Evolutionary conservation across 2,329 filamentous ascomycete species (phyloP).

Genomic region (Periconia sp.): DNA sequence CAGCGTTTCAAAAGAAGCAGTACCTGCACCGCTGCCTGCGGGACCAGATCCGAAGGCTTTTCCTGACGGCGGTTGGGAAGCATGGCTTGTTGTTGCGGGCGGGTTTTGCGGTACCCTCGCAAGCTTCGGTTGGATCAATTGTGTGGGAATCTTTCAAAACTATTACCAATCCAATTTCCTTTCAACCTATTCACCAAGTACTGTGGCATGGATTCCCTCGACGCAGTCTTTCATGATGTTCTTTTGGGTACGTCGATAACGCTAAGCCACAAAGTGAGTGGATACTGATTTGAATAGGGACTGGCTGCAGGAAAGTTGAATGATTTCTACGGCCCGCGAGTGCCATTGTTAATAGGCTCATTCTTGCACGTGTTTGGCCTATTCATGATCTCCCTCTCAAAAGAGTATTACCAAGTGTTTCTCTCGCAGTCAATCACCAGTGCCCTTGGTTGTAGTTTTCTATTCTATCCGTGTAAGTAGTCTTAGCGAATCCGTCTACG

Average conservation of each 20-base stretch:
- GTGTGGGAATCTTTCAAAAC: conserved; percentile 38
- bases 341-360: conserved; percentile 36
- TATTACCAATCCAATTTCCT: conserved; percentile 43
- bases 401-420: conserved; percentile 53
- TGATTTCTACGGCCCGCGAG: conserved; percentile 8
- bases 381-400: conserved; percentile 60
- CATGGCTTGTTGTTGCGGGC: not conserved
- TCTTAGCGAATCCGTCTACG: not conserved
- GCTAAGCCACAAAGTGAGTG: conserved; percentile 7
- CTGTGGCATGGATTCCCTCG: conserved; percentile 44
- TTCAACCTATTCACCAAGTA: conserved; percentile 23
- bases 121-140: conserved; percentile 15
- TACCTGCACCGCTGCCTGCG: not conserved
- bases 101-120: not conserved
- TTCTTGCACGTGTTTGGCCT: conserved; percentile 57
- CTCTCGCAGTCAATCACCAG: conserved; percentile 54
- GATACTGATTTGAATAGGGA: not conserved
- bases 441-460: conserved; percentile 41
- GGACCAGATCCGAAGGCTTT: not conserved
- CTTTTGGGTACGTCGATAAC: conserved; percentile 51
- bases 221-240: conserved; percentile 48
- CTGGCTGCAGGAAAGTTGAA: not conserved
- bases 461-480: conserved; percentile 12
- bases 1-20: not conserved
- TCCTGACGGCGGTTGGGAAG: not conserved